Percentiles rank a stretch among this genome's conserved stretches.
These are phyloP conservation scores for Nadsonia commutata DNA, from an alignment of 1,139 yeast species.

Conservation along the genomic window DNA sequence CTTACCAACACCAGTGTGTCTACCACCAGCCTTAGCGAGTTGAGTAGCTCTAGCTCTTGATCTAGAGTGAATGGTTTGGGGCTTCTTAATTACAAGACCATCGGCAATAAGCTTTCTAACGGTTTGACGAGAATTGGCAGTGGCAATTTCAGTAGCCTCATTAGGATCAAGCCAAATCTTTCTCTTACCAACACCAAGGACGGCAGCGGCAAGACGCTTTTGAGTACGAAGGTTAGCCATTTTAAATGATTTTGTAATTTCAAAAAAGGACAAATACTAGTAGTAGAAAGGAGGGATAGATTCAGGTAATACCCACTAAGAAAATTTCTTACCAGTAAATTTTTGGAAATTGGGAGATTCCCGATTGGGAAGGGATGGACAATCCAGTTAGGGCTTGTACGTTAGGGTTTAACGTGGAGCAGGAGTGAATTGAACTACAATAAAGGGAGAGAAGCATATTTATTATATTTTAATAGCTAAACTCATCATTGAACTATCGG, in stretches of 20 bases:
- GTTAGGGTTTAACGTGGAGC: neutral
- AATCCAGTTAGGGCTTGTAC: neutral
- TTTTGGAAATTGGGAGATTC: neutral
- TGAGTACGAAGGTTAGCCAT: constrained; percentile 97
- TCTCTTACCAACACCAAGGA: constrained; percentile 98
- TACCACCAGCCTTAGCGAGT: constrained; percentile 95
- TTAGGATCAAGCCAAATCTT: constrained; percentile 99
- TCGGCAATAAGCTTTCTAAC: constrained; percentile 96
- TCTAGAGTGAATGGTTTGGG: constrained; percentile 94
- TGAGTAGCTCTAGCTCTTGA: constrained; percentile 96
- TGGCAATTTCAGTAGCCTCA: constrained; percentile 90
- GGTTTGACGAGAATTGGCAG: constrained; percentile 98
- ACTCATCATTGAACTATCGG: no score
- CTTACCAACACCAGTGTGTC: constrained; percentile 99
- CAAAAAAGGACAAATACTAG: neutral
- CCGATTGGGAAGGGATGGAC: neutral
- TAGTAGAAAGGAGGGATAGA: neutral
- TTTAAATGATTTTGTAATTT: neutral
- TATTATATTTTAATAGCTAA: no score
- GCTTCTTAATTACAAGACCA: constrained; percentile 98
- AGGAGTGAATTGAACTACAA: no score
- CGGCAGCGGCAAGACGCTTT: constrained; percentile 99
- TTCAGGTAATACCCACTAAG: neutral
- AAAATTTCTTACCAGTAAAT: neutral
- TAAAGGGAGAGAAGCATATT: no score